Evolutionary conservation across 345 rosid genomes (phyloP), one percentile per base, ranked within the genome.

Genomic region (Bruguiera sexangula): DNA sequence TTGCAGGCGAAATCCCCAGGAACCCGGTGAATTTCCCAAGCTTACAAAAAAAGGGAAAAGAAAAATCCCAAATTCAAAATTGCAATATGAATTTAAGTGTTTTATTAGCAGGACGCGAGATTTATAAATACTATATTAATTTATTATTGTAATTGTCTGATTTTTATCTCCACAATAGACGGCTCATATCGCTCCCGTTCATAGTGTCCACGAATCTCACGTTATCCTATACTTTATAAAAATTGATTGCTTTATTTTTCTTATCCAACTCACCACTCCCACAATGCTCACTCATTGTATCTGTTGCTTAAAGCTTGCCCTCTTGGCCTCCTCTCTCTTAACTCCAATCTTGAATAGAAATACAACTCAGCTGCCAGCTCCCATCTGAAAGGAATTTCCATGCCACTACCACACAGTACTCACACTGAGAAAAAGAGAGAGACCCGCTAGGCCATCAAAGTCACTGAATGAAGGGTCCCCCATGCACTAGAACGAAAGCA

Each of bases 301-400:
- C 67, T 86, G 88, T 87, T 82, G 87, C 91, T 89, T 91, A 76
- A 89, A 85, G 81, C 81, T 79, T 79, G 71, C 50, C 50, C 31
- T 26, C 67, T 66, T 27, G 63, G 54, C 69, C 75, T 76, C 72
- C 39, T 63, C 65, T 70, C 69, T 15, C 16, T 56, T 11, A 24
- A 10, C 30, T 24, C 29, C 31, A 18, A 34, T 52, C 64, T 63
- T 63, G 75, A 56, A 27, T 51, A 21, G 36, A 62, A 70, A 66
- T 77, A 76, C 82, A 82, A 78, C 84, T 74, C 80, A 81, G 78
- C 81, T 66, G 69, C 71, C 80, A 71, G 78, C 84, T 82, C 84
- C 90, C 78, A 73, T 77, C 82, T 66, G 66, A 75, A 79, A 78
- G 87, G 85, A 85, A 68, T 43, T 43, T 43, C 18, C 48, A 39